Conservation (phyloP, 768 basidiomycete species). For the Tulasnella sp. region DNA sequence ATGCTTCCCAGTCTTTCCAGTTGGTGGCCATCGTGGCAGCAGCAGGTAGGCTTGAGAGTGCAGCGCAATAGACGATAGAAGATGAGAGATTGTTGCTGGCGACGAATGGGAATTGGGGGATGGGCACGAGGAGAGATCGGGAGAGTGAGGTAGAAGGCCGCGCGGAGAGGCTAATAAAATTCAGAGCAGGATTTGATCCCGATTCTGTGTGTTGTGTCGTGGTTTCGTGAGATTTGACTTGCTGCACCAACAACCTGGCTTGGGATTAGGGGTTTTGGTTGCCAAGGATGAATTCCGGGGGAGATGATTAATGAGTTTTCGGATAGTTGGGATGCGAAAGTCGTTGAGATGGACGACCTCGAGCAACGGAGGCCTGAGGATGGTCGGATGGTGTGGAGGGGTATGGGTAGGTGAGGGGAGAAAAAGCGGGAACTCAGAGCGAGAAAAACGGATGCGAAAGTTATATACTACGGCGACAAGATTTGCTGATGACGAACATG, state of each 20-base stretch:
- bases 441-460: neutral
- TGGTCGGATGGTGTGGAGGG: neutral
- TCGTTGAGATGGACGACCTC: neutral
- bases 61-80: neutral
- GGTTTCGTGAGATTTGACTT: conserved; percentile 2
- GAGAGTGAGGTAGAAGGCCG: neutral
- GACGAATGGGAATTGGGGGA: neutral
- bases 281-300: neutral
- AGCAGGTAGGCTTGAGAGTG: neutral
- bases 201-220: neutral
- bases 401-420: neutral
- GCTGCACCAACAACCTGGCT: neutral
- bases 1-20: conserved; percentile 15
- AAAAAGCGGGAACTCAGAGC: neutral
- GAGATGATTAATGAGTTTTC: neutral
- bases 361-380: neutral
- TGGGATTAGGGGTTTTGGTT: neutral
- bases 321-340: neutral
- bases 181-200: neutral
- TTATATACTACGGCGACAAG: neutral
- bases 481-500: neutral
- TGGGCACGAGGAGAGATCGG: neutral
- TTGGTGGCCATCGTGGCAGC: neutral
- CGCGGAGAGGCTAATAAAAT: neutral
- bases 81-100: neutral